Evolutionary conservation across 768 basidiomycete species (phyloP).

Genomic region (Strobilomyces confusus): DNA sequence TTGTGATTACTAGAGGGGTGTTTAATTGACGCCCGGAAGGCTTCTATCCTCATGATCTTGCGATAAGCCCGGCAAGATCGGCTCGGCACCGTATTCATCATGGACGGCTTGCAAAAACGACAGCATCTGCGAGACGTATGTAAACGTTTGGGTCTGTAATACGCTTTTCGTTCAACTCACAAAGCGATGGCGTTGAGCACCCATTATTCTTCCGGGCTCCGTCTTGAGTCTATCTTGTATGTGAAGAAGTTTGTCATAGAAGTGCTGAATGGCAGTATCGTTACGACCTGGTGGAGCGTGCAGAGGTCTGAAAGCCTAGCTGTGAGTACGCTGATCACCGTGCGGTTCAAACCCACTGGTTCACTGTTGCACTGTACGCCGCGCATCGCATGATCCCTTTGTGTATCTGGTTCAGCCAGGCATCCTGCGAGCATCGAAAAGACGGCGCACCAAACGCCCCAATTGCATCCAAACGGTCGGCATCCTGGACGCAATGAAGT

Average conservation of each 20-base stretch:
- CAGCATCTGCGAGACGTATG: constrained; percentile 44
- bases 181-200: constrained; percentile 65
- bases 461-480: constrained; percentile 75
- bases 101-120: constrained; percentile 58
- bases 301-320: constrained; percentile 33
- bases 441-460: constrained; percentile 64
- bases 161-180: constrained; percentile 37
- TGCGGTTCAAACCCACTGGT: constrained; percentile 35
- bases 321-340: background rate
- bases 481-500: constrained; percentile 80
- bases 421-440: background rate
- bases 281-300: constrained; percentile 46
- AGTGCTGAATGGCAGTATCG: constrained; percentile 71
- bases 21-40: background rate
- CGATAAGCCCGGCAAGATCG: background rate
- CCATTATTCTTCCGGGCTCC: constrained; percentile 59
- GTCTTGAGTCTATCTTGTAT: constrained; percentile 79
- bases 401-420: background rate
- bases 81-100: constrained; percentile 42
- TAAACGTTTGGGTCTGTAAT: constrained; percentile 2
- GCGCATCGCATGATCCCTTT: constrained; percentile 65
- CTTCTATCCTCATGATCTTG: background rate
- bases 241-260: constrained; percentile 79
- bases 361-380: constrained; percentile 55
- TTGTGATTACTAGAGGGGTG: background rate